Evolutionary conservation across 345 rosid genomes (phyloP), one percentile per base, ranked within the genome.

Genomic region (Turnera subulata): DNA sequence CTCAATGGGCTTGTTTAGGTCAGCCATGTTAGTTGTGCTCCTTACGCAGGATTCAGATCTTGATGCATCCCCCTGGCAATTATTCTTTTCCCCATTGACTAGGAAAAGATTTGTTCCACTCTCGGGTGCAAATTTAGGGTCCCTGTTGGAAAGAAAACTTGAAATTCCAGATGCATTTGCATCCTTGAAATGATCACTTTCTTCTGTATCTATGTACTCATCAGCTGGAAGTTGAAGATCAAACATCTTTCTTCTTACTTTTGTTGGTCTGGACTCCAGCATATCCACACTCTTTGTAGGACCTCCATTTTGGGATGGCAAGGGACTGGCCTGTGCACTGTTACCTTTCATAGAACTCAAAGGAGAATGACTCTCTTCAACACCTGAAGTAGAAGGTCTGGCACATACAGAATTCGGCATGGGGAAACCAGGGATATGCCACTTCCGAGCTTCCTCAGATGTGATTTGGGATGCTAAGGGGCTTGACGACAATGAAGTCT

Each of bases 201-300:
- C 82, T 55, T 80, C 95, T 6, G 73, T 73, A 59, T 84, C 88
- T 43, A 85, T 79, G 76, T 86, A 85, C 61, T 69, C 81, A 49
- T 86, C 91, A 0, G 91, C 93, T 2, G 96, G 94, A 58, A 83
- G 91, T 58, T 76, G 95, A 74, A 89, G 92, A 76, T 92, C 98
- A 55, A 86, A 70, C 82, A 82, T 77, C 69, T 63, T 83, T 73
- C 84, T 86, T 75, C 95, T 68, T 62, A 80, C 78, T 68, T 86
- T 89, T 29, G 78, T 45, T 24, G 98, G 93, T 68, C 95, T 80
- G 58, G 82, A 77, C 58, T 82, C 86, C 25, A 83, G 45, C 55
- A 82, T 74, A 59, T 88, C 88, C 40, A 65, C 48, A 15, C 71
- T 80, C 75, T 82, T 88, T 49, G 78, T 77, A 59, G 74, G 55